Base-by-base conservation (phyloP, 768 basidiomycete species). In the Gymnopilus dilepis region DNA sequence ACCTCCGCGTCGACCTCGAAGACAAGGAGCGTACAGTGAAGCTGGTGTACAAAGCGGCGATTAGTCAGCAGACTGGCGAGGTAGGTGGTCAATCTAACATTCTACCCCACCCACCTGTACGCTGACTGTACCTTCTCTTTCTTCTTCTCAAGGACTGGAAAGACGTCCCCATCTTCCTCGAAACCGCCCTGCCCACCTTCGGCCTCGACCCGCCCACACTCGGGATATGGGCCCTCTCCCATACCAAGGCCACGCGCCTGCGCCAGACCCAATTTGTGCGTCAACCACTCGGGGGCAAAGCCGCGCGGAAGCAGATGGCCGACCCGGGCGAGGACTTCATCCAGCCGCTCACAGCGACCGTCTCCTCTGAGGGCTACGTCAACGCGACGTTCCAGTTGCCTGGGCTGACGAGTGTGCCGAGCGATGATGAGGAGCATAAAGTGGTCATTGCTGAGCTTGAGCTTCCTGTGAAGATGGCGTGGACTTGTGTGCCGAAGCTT, bases 51-150 rank as follows among this genome's bases (percentile, higher is more conserved):
- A 80, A 79, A 60, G 79, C 78, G 0, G 60, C 64, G 1, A 71
- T 80, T 22, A 71, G 59, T 2, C 79, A 80, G 59, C 65, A 58
- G 41, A 77, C 78, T 0, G 78, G 74, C 12, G 79, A 80, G 70
- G 79, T 75, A 30, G 41, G 66, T 53, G n/a, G n/a, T n/a, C n/a
- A n/a, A n/a, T 31, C 22, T 11, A 11, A 28, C 22, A 5, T 48
- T 15, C 21, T 17, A 17, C 59, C 6, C 8, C 12, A n/a, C 9
- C 6, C 45, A 26, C 7, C 12, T 50, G 15, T 31, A 37, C 21
- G 24, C 41, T 33, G 6, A 33, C 3, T 3, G 21, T 6, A 4
- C 47, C 28, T 19, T 11, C 72, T 74, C n/a, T n/a, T n/a, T n/a
- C n/a, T n/a, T n/a, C n/a, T n/a, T n/a, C n/a, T n/a, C n/a, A n/a